phyloP scores from a whole-genome alignment of 148 eudicot species.

The Chenopodium quinoa region DNA sequence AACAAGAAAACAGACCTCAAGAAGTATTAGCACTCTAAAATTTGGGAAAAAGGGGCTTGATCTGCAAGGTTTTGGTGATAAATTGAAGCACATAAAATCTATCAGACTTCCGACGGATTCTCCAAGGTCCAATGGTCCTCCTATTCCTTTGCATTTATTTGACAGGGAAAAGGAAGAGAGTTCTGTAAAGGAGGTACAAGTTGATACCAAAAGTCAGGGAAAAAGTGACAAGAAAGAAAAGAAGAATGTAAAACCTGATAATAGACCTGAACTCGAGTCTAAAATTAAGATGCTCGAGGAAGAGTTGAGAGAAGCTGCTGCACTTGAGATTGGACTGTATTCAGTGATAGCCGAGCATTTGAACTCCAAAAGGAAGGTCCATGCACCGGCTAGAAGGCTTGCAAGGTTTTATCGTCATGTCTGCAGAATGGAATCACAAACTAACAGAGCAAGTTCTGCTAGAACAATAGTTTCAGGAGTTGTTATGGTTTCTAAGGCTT shows the following conservation, averaged over 20 bases:
- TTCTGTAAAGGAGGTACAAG: slow-evolving; percentile 30
- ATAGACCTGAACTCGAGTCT: slow-evolving; percentile 43
- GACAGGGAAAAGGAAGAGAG: slow-evolving; percentile 36
- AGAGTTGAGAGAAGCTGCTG: slow-evolving; percentile 81
- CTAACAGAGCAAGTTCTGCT: slow-evolving; percentile 71
- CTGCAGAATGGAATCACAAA: slow-evolving; percentile 39
- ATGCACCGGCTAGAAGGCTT: slow-evolving; percentile 78
- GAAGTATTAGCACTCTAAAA: slow-evolving; percentile 54
- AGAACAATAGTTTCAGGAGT: slow-evolving; percentile 64
- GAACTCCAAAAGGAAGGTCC: slow-evolving; percentile 75
- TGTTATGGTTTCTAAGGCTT: slow-evolving; percentile 79
- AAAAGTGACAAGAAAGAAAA: slow-evolving; percentile 39
- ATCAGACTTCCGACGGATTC: slow-evolving; percentile 44
- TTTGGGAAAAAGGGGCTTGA: slow-evolving; percentile 49
- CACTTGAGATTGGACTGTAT: slow-evolving; percentile 62
- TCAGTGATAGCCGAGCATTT: slow-evolving; percentile 74
- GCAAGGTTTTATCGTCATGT: slow-evolving; percentile 69
- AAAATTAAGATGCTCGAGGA: slow-evolving; percentile 73
- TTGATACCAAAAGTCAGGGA: slow-evolving; percentile 37
- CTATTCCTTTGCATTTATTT: slow-evolving; percentile 19
- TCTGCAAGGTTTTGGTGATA: slow-evolving; percentile 41
- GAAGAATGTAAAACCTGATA: slow-evolving; percentile 35
- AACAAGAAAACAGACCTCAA: slow-evolving; percentile 39
- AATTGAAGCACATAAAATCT: slow-evolving; percentile 68
- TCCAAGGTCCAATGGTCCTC: slow-evolving; percentile 27